Evolutionary conservation across 768 basidiomycete genomes (phyloP), one percentile per base, ranked within the genome.

Genomic region (Vararia minispora): DNA sequence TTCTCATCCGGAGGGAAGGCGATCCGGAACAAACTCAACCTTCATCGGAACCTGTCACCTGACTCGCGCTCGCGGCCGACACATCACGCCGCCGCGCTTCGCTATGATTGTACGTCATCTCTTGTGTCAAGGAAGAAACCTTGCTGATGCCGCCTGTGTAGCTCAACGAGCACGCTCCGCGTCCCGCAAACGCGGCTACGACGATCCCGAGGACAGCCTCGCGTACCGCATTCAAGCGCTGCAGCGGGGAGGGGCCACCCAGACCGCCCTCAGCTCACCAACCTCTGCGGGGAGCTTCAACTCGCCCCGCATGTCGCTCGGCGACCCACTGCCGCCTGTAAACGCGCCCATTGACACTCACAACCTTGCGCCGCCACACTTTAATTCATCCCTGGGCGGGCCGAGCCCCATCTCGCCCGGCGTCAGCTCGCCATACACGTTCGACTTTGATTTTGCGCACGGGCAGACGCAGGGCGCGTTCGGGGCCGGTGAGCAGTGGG

Each of bases 241-340:
- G 20, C 52, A 54, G 36, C 54, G 55, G 33, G 57, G 57, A 33
- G 58, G 55, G 18, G 47, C 66, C 10, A 68, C 56, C 28, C 60
- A 69, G 8, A 84, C 80, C 52, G 66, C 76, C 6, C 81, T 83
- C 48, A 79, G 83, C 52, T 87, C 83, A 11, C 83, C 83, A 2
- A 73, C 74, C 2, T 87, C 83, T 10, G 72, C 65, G 11, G 77
- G 78, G 45, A 54, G 59, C 55, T 59, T 79, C 20, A 79, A 83
- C 3, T 86, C 83, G 3, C 83, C 83, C 12, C 61, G 75, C 5
- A 73, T 71, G 54, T 61, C 75, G 17, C 61, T 60, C 10, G 50
- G 65, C 28, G 74, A 74, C 39, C 57, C 66, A 18, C 55, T 65
- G 2, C 62, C 65, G 41, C 76, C 82, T 44, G 60, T 66, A 10